Evolutionary conservation across 805 yeast species (phyloP).

Genomic region (Metschnikowia noctiluminum): DNA sequence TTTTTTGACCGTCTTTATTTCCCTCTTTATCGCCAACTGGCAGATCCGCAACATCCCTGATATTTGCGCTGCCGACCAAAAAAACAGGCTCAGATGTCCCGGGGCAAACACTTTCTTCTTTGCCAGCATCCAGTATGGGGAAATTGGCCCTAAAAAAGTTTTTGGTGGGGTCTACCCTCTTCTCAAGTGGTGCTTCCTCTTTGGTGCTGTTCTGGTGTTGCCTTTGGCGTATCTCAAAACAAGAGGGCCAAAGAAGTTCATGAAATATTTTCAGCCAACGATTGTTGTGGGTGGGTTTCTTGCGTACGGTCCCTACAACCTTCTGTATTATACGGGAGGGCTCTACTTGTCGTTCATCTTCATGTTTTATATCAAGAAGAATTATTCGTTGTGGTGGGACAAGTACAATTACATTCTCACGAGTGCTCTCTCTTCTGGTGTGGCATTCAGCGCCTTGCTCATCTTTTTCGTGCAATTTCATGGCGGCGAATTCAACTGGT

Average conservation of each 20-base stretch:
- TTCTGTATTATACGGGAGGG: slow-evolving; percentile 56
- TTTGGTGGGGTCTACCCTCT: slow-evolving; percentile 54
- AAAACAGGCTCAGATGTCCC: slow-evolving; percentile 37
- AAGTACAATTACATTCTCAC: slow-evolving; percentile 65
- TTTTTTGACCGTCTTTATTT: slow-evolving; percentile 30
- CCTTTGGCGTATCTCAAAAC: slow-evolving; percentile 37
- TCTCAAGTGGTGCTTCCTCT: slow-evolving; percentile 55
- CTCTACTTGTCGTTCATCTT: slow-evolving; percentile 55
- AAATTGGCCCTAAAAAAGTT: slow-evolving; percentile 56
- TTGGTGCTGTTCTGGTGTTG: slow-evolving; percentile 44
- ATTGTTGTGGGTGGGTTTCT: slow-evolving; percentile 50
- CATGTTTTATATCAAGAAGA: slow-evolving; percentile 50
- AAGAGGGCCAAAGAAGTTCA: slow-evolving; percentile 30
- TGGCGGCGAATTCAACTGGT: slow-evolving; percentile 48
- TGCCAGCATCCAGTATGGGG: slow-evolving; percentile 54
- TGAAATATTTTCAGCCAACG: slow-evolving; percentile 52
- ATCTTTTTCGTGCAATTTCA: slow-evolving; percentile 55
- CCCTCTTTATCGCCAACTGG: slow-evolving; percentile 39
- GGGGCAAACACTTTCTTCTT: slow-evolving; percentile 50
- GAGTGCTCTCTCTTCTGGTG: slow-evolving; percentile 59
- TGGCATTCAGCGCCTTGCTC: slow-evolving; percentile 57
- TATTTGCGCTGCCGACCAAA: slow-evolving; percentile 35
- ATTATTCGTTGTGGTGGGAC: slow-evolving; percentile 61
- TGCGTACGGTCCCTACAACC: slow-evolving; percentile 49
- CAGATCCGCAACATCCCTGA: slow-evolving; percentile 35